Evolutionary conservation across 371 early-diverging fungal genomes (phyloP).

Genomic region (Syncephalis plumigaleata): DNA sequence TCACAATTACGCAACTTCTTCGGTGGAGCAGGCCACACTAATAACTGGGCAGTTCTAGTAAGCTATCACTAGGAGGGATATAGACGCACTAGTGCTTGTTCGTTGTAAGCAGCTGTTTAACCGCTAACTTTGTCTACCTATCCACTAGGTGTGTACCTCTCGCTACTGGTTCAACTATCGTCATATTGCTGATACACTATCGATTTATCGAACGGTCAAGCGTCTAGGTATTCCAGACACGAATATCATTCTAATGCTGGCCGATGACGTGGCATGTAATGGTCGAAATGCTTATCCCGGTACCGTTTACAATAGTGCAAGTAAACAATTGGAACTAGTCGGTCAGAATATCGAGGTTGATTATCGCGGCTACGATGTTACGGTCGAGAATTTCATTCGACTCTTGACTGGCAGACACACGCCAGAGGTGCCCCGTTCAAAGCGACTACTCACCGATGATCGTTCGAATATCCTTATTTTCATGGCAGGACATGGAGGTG

Average conservation of each 20-base stretch:
- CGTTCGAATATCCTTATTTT: slow-evolving; percentile 85
- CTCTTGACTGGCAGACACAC: slow-evolving; percentile 74
- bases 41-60: slow-evolving; percentile 94
- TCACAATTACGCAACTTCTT: slow-evolving; percentile 19
- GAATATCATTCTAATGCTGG: slow-evolving; percentile 93
- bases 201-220: slow-evolving; percentile 94
- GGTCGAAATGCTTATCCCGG: slow-evolving; percentile 83
- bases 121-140: neutral
- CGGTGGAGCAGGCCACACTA: slow-evolving; percentile 53
- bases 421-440: slow-evolving; percentile 68
- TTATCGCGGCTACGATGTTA: slow-evolving; percentile 95
- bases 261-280: slow-evolving; percentile 95
- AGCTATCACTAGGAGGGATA: neutral
- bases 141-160: slow-evolving; percentile 76
- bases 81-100: too few species aligned
- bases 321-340: slow-evolving; percentile 65
- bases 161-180: slow-evolving; percentile 96
- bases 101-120: neutral
- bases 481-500: slow-evolving; percentile 97
- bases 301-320: slow-evolving; percentile 81
- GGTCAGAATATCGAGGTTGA: slow-evolving; percentile 93
- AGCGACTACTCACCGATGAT: slow-evolving; percentile 84
- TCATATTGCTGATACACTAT: slow-evolving; percentile 89
- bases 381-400: slow-evolving; percentile 91
- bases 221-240: slow-evolving; percentile 94